Conservation (phyloP, 192 early-diverging fungal species). For the Lobulomyces angularis region DNA sequence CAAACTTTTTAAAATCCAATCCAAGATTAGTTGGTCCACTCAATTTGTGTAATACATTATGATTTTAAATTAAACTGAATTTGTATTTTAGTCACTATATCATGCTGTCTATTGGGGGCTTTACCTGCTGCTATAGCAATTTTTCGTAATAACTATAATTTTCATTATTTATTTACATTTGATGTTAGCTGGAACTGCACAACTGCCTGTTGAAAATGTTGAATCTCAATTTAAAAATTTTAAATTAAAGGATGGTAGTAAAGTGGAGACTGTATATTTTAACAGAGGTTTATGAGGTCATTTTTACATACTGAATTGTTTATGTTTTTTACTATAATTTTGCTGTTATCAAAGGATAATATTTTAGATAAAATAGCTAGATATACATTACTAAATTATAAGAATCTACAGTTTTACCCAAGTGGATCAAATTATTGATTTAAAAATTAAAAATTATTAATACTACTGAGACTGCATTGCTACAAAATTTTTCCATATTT, state of each 20-base stretch:
- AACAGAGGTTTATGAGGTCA: conserved; percentile 69
- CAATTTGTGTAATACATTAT: conserved; percentile 35
- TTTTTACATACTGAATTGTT: too few relatives aligned
- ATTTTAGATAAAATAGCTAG: too few relatives aligned
- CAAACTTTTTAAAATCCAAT: conserved; percentile 34
- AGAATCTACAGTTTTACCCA: too few relatives aligned
- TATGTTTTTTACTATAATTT: too few relatives aligned
- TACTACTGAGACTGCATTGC: too few relatives aligned
- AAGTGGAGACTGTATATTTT: conserved; percentile 51
- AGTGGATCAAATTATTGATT: too few relatives aligned
- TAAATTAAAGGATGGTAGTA: conserved; percentile 42
- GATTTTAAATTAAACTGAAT: not conserved
- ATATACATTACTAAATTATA: too few relatives aligned
- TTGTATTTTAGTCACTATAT: conserved; percentile 32
- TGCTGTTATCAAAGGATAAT: too few relatives aligned
- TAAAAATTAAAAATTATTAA: too few relatives aligned
- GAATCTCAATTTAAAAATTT: conserved; percentile 53
- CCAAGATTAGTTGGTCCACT: conserved; percentile 44
- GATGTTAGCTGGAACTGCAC: too few relatives aligned
- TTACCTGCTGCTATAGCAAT: conserved; percentile 66
- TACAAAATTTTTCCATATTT: too few relatives aligned
- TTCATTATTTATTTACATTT: too few relatives aligned
- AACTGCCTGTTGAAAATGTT: conserved; percentile 38
- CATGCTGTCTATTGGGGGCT: conserved; percentile 56
- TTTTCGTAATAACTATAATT: conserved; percentile 73